phyloP scores from a whole-genome alignment of 2,329 filamentous ascomycete genomes.

The Hymenoscyphus infarciens region DNA sequence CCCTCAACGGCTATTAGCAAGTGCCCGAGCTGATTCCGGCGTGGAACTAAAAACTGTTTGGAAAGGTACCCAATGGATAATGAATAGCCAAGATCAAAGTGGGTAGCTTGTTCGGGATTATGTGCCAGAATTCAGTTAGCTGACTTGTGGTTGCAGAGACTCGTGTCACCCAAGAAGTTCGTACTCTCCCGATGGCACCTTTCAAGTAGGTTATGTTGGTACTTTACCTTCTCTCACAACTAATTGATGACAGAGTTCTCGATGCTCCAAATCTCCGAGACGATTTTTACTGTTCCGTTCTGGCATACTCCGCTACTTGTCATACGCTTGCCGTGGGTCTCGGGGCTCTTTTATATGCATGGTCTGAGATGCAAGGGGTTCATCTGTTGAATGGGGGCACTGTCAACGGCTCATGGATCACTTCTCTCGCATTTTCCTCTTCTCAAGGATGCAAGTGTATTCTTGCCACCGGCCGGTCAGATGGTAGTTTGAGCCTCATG shows the following conservation, averaged over 20 bases:
- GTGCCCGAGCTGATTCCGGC: constrained; percentile 26
- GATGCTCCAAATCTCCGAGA: constrained; percentile 87
- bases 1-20: constrained; percentile 28
- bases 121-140: background rate
- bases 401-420: constrained; percentile 61
- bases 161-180: constrained; percentile 33
- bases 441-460: constrained; percentile 70
- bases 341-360: constrained; percentile 75
- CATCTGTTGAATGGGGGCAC: constrained; percentile 47
- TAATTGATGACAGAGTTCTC: constrained; percentile 56
- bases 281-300: constrained; percentile 90
- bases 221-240: background rate
- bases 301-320: constrained; percentile 76
- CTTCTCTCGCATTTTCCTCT: constrained; percentile 88
- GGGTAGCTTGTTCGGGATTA: background rate
- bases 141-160: constrained; percentile 16
- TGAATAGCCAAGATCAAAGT: constrained; percentile 17
- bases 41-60: constrained; percentile 36
- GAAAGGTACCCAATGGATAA: constrained; percentile 33
- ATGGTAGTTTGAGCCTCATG: constrained; percentile 73
- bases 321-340: constrained; percentile 81
- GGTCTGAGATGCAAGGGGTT: constrained; percentile 75
- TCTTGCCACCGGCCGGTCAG: constrained; percentile 77
- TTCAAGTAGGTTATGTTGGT: constrained; percentile 60
- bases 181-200: constrained; percentile 64